Base-by-base conservation (phyloP, 73 alveolate species). In the Uronychia binucleata region DNA sequence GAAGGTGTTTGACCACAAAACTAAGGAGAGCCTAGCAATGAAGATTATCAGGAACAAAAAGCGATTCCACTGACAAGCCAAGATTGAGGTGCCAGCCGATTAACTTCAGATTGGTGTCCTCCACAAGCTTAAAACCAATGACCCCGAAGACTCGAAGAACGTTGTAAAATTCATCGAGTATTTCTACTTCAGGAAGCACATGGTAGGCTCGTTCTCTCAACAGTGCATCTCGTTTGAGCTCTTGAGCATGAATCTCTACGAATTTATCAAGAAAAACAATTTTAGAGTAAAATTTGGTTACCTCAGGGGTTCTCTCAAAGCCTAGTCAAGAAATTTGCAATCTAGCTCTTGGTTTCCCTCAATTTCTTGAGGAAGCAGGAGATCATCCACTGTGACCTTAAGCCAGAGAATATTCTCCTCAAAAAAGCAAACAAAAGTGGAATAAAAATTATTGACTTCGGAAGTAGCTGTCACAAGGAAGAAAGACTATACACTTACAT, bases 341-440 rank as follows among this genome's bases (percentile, higher is more conserved):
- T 91, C 31, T 77, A 91, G 67, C 83, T 96, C 13, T 84, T 96
- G 33, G 88, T 94, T 84, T 86, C 97, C 0, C 88, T 96, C 28
- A 81, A 89, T 78, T 96, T 86, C 86, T 81, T 93, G 75, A 84
- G 90, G 74, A 89, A 86, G 60, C 91, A 90, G 57, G 86, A 94
- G 74, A 94, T 96, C 30, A 94, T 96, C 76, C 99, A 96, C 85
- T 96, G 99, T 77, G 99, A 96, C 86, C 80, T 96, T 88, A 96
- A 96, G 75, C 99, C 99, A 28, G 99, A 96, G 86, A 96, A 96
- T 85, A 92, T 96, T 34, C 88, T 96, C 75, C 86, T 94, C 35
- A 92, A 89, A 31, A 90, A 92, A 59, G 78, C 88, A 74, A 90
- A 90, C 46, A 77, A 86, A 77, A 83, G 94, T 26, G 96, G 95